Percentiles rank a stretch among this genome's conserved stretches.
Evolutionary conservation across 129 eudicot species (phyloP).

Genomic region (Tanacetum coccineum): DNA sequence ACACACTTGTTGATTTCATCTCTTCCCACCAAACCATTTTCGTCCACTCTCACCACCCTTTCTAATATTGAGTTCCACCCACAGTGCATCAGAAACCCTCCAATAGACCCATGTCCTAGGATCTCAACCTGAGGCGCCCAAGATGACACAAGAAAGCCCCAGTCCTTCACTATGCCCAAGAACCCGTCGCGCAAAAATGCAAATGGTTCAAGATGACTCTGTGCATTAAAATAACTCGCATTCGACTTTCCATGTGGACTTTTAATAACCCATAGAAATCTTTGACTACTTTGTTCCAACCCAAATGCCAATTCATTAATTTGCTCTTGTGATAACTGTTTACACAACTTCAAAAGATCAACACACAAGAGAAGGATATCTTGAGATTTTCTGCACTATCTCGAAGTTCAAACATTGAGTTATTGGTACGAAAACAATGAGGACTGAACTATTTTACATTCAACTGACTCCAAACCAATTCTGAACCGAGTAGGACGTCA

Average conservation of each 20-base stretch:
- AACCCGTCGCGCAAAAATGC: constrained; percentile 35
- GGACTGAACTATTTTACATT: no score
- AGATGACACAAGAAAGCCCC: constrained; percentile 32
- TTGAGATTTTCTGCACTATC: no score
- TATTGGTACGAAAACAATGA: no score
- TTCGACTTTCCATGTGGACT: constrained; percentile 31
- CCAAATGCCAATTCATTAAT: constrained; percentile 38
- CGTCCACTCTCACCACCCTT: constrained; percentile 24
- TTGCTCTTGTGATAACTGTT: constrained; percentile 38
- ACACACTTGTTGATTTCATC: constrained; percentile 22
- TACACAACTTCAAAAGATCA: constrained; percentile 62
- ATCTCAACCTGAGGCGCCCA: constrained; percentile 50
- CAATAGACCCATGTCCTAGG: constrained; percentile 26
- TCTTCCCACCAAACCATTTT: constrained; percentile 41
- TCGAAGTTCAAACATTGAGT: no score
- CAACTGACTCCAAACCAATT: no score
- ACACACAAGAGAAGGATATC: no score
- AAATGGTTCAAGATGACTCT: constrained; percentile 27
- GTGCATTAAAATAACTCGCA: constrained; percentile 27
- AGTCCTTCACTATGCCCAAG: constrained; percentile 19
- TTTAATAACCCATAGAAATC: constrained; percentile 42
- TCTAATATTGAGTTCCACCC: constrained; percentile 46
- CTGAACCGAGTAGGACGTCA: no score
- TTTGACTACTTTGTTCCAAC: constrained; percentile 40
- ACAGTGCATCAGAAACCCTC: constrained; percentile 45